A percentile compares a stretch with the other conserved stretches of the same genome.
Evolutionary conservation across 176 grass and related monocot genomes (phyloP).

Genomic region (Puccinellia tenuiflora): DNA sequence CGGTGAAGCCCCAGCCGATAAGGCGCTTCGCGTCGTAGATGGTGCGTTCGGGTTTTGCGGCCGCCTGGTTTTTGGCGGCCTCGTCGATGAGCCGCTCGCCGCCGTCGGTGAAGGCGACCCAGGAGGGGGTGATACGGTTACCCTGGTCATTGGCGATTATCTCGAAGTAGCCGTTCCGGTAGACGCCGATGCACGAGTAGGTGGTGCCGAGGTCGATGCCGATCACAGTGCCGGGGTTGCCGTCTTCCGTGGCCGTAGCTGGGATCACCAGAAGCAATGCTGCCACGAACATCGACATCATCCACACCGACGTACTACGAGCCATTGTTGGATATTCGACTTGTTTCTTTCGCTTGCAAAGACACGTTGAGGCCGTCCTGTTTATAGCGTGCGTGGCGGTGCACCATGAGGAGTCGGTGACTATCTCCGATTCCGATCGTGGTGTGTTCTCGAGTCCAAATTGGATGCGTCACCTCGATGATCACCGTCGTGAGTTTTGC

Average conservation of each 20-base stretch:
- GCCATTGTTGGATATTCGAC: no score
- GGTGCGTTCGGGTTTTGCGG: constrained; percentile 50
- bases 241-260: background rate
- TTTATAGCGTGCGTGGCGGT: no score
- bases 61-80: constrained; percentile 76
- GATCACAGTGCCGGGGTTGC: constrained; percentile 36
- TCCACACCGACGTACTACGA: background rate
- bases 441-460: no score
- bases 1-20: constrained; percentile 51
- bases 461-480: no score
- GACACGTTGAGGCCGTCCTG: no score
- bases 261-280: background rate
- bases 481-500: no score
- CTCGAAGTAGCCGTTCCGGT: constrained; percentile 61
- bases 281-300: background rate
- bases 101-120: constrained; percentile 51
- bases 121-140: constrained; percentile 55
- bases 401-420: no score
- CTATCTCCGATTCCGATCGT: no score
- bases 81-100: constrained; percentile 68
- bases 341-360: no score
- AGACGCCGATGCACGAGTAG: constrained; percentile 67
- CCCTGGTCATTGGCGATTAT: constrained; percentile 74
- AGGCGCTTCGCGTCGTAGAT: constrained; percentile 71
- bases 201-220: constrained; percentile 72